Base-by-base conservation (phyloP, 306 rosid genomes). In the Vicia villosa region DNA sequence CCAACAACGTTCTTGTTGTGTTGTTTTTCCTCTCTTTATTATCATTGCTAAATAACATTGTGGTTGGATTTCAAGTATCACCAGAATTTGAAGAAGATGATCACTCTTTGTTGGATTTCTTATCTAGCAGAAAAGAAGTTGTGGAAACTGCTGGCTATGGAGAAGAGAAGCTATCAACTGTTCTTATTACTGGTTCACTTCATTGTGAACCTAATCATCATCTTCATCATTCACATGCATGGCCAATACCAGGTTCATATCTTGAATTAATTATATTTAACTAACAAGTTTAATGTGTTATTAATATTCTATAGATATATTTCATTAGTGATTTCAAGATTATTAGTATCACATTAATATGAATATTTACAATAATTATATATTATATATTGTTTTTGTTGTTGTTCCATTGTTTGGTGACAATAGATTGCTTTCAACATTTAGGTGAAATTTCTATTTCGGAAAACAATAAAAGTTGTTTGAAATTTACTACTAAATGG, bases 91-190 rank as follows among this genome's bases (percentile, higher is more conserved):
- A 43, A 20, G 26, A 55, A n/a, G 15, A 61, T 17, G 70, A 61
- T 37, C 73, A 68, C 9, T 61, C 72, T 15, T 51, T 82, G 60
- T 62, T 80, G 2, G 86, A 78, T 40, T 59, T 71, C 36, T 66
- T 76, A 52, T 68, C 79, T 36, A 84, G 83, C 84, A 80, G 88
- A 74, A 88, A 91, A 4, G 96, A 94, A 36, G 65, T 83, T 76
- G 81, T 80, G 77, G 73, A 79, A 43, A 74, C 84, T 26, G 97
- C 97, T 66, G 99, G 99, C 36, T 91, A 94, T 81, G 97, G 99
- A 63, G 96, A 94, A 69, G 89, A 91, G 65, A 94, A 81, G 81
- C 86, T 94, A 19, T 94, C 99, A 64, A 94, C 97, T 0, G 99
- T 94, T n/a, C 80, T 94, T 8, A 76, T 94, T 34, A 83, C 89